Evolutionary conservation across 495 filamentous ascomycete species (phyloP), one percentile per base, ranked within the genome.

Genomic region (Aspergillus incahuasiensis): DNA sequence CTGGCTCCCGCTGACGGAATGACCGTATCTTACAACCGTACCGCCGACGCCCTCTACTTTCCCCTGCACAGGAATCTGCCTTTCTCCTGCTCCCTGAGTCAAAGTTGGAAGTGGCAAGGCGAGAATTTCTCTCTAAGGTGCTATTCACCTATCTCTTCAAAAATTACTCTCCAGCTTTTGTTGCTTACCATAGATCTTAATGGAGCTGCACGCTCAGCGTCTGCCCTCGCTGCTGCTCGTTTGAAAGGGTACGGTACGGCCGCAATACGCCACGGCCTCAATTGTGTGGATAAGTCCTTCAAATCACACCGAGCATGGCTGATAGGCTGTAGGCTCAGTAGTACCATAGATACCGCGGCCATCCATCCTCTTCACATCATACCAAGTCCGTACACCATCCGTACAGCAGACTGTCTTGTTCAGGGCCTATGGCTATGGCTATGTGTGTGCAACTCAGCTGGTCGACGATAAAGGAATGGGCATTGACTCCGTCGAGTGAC

Each of bases 1-100:
- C 57, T 60, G 39, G 39, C 48, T 54, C 53, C 47, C 48, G 44
- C 56, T 52, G 34, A 49, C 57, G 52, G 54, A 56, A 59, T 63
- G 57, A 34, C 18, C 32, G 21, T 35, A 35, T 2, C 13, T 35
- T 35, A 35, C 32, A 42, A 53, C 39, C 54, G 49, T 52, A 40
- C 50, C n/a, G n/a, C n/a, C n/a, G 43, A 55, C 48, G 25, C 25
- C 25, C 25, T 28, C 25, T 28, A 28, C 3, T 28, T n/a, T 3
- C 25, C 25, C 25, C 25, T 28, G 25, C 25, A 28, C 3, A 3
- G 3, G 4, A 28, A 50, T 54, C 49, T 57, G 41, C 42, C 24
- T 25, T 25, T 9, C 49, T 13, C 39, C 46, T 12, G 48, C 30
- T 21, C 52, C 55, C 19, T 45, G 41, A 25, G 21, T 13, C 15